Conservation (phyloP, 2,329 filamentous ascomycete genomes). For the Pestalotiopsis sp. region DNA sequence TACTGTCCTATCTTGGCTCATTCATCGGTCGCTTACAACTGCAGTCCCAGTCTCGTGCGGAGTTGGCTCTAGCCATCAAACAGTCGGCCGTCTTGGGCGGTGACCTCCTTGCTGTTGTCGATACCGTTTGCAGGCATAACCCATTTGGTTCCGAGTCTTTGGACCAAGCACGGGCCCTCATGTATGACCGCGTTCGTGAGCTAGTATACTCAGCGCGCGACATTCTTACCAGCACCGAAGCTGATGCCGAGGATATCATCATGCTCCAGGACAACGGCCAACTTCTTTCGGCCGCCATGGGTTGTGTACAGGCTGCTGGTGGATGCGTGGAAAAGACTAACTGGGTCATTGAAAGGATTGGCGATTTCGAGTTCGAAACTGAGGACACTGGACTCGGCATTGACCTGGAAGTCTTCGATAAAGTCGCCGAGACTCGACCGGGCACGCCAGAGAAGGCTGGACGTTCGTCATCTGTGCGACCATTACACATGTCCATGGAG, state of each 20-base stretch:
- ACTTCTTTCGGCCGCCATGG: constrained; percentile 78
- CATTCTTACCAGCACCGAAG: constrained; percentile 70
- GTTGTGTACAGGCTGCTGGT: constrained; percentile 86
- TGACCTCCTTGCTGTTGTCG: constrained; percentile 76
- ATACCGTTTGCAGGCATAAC: constrained; percentile 81
- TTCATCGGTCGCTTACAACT: constrained; percentile 90
- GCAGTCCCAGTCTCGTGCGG: constrained; percentile 86
- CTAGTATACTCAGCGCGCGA: constrained; percentile 82
- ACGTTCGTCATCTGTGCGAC: constrained; percentile 29
- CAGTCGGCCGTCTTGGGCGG: constrained; percentile 83
- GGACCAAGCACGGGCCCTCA: constrained; percentile 68
- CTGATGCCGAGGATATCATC: constrained; percentile 76
- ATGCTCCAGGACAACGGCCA: constrained; percentile 78
- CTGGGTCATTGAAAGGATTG: constrained; percentile 81
- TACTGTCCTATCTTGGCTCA: constrained; percentile 87
- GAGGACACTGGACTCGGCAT: constrained; percentile 59
- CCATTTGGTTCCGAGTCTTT: constrained; percentile 67
- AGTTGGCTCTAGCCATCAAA: constrained; percentile 80
- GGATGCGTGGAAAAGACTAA: constrained; percentile 90
- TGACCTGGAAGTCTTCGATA: constrained; percentile 54
- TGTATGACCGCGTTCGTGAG: constrained; percentile 80
- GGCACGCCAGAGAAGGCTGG: constrained; percentile 38
- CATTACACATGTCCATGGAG: constrained; percentile 51
- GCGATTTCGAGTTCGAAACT: constrained; percentile 87
- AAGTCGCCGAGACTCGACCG: constrained; percentile 34